Conservation (phyloP, 768 basidiomycete genomes). For the Kondoa malvinella region DNA sequence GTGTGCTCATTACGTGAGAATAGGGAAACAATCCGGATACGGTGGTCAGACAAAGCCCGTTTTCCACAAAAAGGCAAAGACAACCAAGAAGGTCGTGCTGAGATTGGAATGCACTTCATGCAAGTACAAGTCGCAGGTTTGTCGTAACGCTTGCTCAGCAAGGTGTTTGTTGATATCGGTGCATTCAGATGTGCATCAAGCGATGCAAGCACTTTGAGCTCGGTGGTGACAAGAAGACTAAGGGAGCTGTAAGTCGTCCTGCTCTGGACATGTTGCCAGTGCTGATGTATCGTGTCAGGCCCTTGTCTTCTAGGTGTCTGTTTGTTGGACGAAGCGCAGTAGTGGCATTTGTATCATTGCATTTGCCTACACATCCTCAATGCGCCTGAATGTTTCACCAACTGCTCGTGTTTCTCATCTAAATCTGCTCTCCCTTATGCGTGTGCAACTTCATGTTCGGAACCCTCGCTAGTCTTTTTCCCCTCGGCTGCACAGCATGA, state of each 20-base stretch:
- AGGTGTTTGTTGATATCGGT: neutral
- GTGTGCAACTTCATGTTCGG: too few relatives aligned
- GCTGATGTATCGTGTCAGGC: neutral
- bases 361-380: too few relatives aligned
- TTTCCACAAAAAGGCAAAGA: conserved; percentile 99
- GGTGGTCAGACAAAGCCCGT: conserved; percentile 99
- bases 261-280: conserved; percentile 51
- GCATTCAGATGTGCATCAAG: conserved; percentile 53
- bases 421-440: too few relatives aligned
- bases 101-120: conserved; percentile 93
- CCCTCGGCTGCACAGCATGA: too few relatives aligned
- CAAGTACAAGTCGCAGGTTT: conserved; percentile 91
- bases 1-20: neutral
- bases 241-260: conserved; percentile 49
- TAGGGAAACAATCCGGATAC: conserved; percentile 43
- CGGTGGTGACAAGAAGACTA: conserved; percentile 99
- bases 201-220: conserved; percentile 99
- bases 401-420: too few relatives aligned
- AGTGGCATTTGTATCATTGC: neutral
- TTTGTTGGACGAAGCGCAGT: neutral
- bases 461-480: too few relatives aligned
- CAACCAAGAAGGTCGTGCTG: conserved; percentile 98
- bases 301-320: neutral
- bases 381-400: too few relatives aligned
- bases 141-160: conserved; percentile 18